phyloP scores from a whole-genome alignment of 805 yeast genomes.

The Brettanomyces nanus region DNA sequence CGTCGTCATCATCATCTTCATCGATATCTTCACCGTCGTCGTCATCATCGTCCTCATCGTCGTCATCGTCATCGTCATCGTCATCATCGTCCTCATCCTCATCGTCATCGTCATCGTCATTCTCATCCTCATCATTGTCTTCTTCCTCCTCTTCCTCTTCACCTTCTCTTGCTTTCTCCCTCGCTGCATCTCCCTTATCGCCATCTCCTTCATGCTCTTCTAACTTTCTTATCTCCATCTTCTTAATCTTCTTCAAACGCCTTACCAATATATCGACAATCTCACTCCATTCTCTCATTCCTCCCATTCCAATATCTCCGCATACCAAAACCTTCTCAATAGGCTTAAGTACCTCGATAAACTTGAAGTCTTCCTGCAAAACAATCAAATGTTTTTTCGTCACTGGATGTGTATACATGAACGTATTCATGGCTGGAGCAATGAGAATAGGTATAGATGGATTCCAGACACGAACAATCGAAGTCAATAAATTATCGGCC shows the following conservation, averaged over 20 bases:
- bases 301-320: slow-evolving; percentile 99
- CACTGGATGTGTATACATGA: slow-evolving; percentile 81
- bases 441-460: slow-evolving; percentile 78
- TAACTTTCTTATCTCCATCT: slow-evolving; percentile 40
- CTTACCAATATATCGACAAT: slow-evolving; percentile 78
- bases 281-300: slow-evolving; percentile 97
- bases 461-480: slow-evolving; percentile 93
- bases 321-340: slow-evolving; percentile 91
- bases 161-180: slow-evolving; percentile 31
- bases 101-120: slow-evolving; percentile 15
- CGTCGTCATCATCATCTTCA: slow-evolving; percentile 3
- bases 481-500: slow-evolving; percentile 86
- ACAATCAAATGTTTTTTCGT: slow-evolving; percentile 76
- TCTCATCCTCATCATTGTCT: slow-evolving; percentile 25
- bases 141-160: slow-evolving; percentile 33
- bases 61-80: slow-evolving; percentile 9
- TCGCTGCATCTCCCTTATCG: slow-evolving; percentile 42
- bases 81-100: slow-evolving; percentile 13
- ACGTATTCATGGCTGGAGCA: slow-evolving; percentile 95
- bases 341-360: slow-evolving; percentile 90
- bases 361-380: slow-evolving; percentile 85
- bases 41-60: slow-evolving; percentile 8
- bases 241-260: slow-evolving; percentile 57
- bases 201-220: slow-evolving; percentile 30
- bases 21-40: slow-evolving; percentile 3